Percentiles rank a stretch among this genome's conserved stretches.
Conservation (phyloP, 208 protist genomes). For the Trichomonas vaginalis region DNA sequence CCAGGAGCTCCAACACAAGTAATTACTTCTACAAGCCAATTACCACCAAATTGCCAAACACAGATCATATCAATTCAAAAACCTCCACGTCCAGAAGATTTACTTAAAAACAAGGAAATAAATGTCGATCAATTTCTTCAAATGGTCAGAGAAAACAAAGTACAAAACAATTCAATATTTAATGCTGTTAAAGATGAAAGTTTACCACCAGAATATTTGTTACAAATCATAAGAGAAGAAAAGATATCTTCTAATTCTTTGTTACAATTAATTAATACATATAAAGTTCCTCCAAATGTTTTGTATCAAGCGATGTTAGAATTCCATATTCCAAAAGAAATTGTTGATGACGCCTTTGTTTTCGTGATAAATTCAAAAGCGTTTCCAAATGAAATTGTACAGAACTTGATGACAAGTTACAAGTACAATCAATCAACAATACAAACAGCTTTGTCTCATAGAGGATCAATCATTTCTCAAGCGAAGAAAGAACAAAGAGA, state of each 20-base stretch:
- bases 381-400: not conserved
- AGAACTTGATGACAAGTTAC: not conserved
- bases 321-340: not conserved
- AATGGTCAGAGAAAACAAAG: not conserved
- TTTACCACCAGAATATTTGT: not conserved
- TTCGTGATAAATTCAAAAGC: not conserved
- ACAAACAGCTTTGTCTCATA: not conserved
- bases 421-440: not conserved
- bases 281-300: not conserved
- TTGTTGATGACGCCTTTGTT: not conserved
- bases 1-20: no score
- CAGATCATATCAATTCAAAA: not conserved
- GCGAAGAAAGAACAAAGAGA: no score
- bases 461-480: no score
- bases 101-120: not conserved
- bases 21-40: no score
- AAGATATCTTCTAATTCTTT: not conserved
- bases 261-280: not conserved
- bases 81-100: not conserved
- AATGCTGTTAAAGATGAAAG: not conserved
- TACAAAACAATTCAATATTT: not conserved
- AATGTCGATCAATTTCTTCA: not conserved
- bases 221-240: not conserved
- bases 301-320: not conserved
- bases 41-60: no score